phyloP scores from a whole-genome alignment of 1,284 basidiomycete species.

The Cerrena zonata region DNA sequence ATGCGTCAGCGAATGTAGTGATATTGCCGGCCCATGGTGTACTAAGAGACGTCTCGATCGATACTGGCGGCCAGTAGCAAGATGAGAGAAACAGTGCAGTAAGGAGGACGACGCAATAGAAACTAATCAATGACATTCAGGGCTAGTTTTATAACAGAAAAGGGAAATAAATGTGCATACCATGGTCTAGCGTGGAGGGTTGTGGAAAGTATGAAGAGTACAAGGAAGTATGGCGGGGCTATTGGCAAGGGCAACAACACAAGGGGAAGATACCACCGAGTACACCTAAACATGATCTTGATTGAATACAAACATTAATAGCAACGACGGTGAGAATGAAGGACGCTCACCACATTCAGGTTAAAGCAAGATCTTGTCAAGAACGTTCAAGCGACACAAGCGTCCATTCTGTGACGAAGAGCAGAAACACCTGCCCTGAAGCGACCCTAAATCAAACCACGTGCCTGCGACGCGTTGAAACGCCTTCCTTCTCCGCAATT shows the following conservation, averaged over 20 bases:
- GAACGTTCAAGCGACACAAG: background rate
- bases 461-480: slow-evolving; percentile 6
- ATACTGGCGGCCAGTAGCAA: slow-evolving; percentile 79
- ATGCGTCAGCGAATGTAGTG: slow-evolving; percentile 61
- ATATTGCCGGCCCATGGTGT: slow-evolving; percentile 61
- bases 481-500: slow-evolving; percentile 30
- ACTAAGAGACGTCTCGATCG: slow-evolving; percentile 54
- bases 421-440: slow-evolving; percentile 10
- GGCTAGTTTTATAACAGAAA: background rate
- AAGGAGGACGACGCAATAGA: slow-evolving; percentile 77
- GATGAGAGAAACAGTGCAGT: slow-evolving; percentile 74
- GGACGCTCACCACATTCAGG: slow-evolving; percentile 10
- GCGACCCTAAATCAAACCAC: slow-evolving; percentile 7
- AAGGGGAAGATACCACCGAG: slow-evolving; percentile 75
- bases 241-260: slow-evolving; percentile 72
- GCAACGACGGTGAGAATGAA: background rate
- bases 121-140: slow-evolving; percentile 37
- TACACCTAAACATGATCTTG: slow-evolving; percentile 48
- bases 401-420: no score
- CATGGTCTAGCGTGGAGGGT: slow-evolving; percentile 75
- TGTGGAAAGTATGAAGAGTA: slow-evolving; percentile 67
- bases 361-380: background rate
- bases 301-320: background rate
- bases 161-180: no score
- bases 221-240: slow-evolving; percentile 68